Conservation (phyloP, 1,139 yeast species). For the Kluyveromyces sp. region DNA sequence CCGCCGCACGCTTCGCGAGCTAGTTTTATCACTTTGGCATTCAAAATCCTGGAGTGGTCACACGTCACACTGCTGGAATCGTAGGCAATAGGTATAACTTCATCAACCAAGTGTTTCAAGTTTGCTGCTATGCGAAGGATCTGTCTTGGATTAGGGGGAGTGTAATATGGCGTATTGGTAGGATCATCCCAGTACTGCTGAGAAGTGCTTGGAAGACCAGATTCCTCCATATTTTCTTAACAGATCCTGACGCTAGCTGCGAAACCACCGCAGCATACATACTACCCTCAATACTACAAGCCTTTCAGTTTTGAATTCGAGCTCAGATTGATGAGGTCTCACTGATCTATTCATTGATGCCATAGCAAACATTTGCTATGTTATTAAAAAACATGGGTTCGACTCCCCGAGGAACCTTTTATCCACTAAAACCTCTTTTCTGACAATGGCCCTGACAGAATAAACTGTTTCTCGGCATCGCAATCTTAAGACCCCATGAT, state of each 20-base stretch:
- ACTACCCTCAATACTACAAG: no score
- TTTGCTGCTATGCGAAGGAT: conserved; percentile 66
- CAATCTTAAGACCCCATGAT: no score
- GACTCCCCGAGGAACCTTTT: not conserved
- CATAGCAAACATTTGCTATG: not conserved
- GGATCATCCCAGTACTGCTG: conserved; percentile 10
- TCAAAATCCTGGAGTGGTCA: conserved; percentile 58
- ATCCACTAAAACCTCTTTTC: not conserved
- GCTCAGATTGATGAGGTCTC: no score
- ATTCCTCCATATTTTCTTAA: not conserved
- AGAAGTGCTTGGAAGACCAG: conserved; percentile 10
- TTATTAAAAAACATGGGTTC: no score
- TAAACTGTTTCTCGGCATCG: no score
- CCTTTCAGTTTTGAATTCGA: not conserved
- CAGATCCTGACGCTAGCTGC: not conserved
- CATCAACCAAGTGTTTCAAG: conserved; percentile 65
- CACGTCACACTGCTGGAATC: conserved; percentile 44
- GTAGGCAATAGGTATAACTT: conserved; percentile 58
- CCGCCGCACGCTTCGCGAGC: conserved; percentile 80
- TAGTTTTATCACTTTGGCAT: conserved; percentile 49
- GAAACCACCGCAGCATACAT: no score
- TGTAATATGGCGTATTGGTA: conserved; percentile 5
- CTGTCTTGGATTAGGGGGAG: conserved; percentile 57
- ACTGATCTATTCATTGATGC: no score
- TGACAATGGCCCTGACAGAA: no score